Evolutionary conservation across 176 grass and related monocot genomes (phyloP), one percentile per base, ranked within the genome.

Genomic region (Carex littledalei): DNA sequence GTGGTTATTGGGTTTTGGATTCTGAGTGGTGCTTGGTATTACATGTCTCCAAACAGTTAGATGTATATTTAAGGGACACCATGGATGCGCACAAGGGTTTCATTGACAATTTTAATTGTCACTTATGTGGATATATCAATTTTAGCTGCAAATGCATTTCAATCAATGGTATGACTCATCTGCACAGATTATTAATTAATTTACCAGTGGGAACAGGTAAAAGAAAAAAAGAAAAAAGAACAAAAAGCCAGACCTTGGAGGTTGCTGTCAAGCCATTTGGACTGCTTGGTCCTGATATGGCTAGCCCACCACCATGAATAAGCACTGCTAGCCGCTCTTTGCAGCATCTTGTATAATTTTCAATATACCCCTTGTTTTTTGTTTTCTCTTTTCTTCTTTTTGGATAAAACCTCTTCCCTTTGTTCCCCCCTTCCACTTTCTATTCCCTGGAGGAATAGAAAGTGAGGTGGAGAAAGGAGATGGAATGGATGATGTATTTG

Each of bases 251-350:
- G 41, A 97, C 94, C 94, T 88, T 89, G 89, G 29, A 94, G 92
- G 49, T 91, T 91, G 89, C 29, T 80, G 86, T 97, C 92, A 7
- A 97, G 94, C 94, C 94, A 97, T 97, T 94, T 97, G 79, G 92
- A 97, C 71, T 97, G 94, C 81, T 89, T 97, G 73, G 92, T 92
- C 61, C 94, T 87, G 84, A 92, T 87, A 85, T 97, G 94, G 84
- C 92, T 97, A 35, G 92, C 92, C 94, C 92, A 97, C 92, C 89
- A 97, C 92, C 94, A 97, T 2, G 92, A 94, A 26, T 94, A 97
- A 4, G 94, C 94, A 34, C 90, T 97, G 88, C 92, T 91, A 24
- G 94, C 94, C 0, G 92, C 94, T 21, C 92, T 71, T 69, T 94
- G 90, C 83, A 97, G 82, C 94, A 97, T 97, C 18, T 72, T 87